Evolutionary conservation across 2,329 filamentous ascomycete species (phyloP).

Genomic region (Coleophoma eucalyptorum): DNA sequence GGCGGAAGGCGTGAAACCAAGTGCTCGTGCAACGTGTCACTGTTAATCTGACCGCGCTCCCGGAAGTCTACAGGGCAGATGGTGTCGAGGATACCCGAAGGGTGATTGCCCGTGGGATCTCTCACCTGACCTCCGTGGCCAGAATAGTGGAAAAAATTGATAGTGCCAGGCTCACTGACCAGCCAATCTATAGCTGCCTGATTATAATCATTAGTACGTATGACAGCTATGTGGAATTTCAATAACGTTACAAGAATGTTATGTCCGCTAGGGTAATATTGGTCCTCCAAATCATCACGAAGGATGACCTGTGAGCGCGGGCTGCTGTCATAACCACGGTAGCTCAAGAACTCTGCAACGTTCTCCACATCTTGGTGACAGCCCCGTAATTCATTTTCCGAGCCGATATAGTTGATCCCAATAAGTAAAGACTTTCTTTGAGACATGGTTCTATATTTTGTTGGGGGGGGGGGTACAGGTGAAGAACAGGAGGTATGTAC

Average conservation of each 20-base stretch:
- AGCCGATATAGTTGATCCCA: constrained; percentile 36
- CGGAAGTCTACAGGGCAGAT: constrained; percentile 52
- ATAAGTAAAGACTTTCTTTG: constrained; percentile 44
- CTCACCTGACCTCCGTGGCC: constrained; percentile 53
- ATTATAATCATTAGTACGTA: constrained; percentile 16
- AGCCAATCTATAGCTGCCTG: constrained; percentile 53
- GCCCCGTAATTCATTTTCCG: constrained; percentile 12
- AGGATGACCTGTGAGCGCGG: constrained; percentile 31
- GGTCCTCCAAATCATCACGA: constrained; percentile 28
- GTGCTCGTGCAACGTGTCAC: constrained; percentile 44
- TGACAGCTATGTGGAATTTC: not conserved
- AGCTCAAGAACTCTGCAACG: constrained; percentile 31
- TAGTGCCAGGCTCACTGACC: constrained; percentile 46
- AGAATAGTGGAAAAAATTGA: constrained; percentile 53
- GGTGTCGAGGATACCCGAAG: constrained; percentile 41
- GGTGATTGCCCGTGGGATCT: constrained; percentile 35
- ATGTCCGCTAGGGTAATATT: constrained; percentile 28
- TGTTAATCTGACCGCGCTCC: constrained; percentile 47
- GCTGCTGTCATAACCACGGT: constrained; percentile 31
- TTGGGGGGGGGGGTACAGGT: not conserved
- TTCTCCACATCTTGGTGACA: constrained; percentile 32
- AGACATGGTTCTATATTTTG: not conserved
- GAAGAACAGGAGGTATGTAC: not conserved
- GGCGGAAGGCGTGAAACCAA: constrained; percentile 48
- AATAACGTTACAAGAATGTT: constrained; percentile 26